Evolutionary conservation across 257 asterid genomes (phyloP).

Genomic region (Przewalskia tangutica): DNA sequence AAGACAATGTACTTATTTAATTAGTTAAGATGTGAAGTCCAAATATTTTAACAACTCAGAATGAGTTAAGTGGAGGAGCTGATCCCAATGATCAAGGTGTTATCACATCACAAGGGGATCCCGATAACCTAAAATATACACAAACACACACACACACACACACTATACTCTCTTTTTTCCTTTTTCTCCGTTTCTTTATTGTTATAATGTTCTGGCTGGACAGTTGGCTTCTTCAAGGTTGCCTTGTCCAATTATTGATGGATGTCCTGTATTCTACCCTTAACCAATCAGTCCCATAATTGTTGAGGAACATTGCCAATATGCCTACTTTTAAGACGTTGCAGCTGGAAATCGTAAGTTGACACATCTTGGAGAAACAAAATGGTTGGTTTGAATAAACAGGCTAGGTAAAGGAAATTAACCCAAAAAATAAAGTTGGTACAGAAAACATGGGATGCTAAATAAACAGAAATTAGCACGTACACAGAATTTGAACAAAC

Average conservation of each 20-base stretch:
- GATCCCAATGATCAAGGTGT: not conserved
- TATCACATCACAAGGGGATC: not conserved
- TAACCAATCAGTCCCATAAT: not conserved
- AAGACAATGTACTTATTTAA: too few relatives aligned
- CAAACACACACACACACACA: too few relatives aligned
- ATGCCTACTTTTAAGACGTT: not conserved
- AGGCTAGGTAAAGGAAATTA: not conserved
- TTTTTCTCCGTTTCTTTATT: not conserved
- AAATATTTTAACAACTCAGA: not conserved
- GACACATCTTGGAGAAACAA: not conserved
- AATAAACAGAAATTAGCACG: not conserved
- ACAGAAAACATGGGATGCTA: not conserved
- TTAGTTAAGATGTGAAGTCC: not conserved
- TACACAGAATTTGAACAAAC: not conserved
- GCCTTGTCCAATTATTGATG: not conserved
- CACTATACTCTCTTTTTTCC: not conserved
- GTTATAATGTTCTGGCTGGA: not conserved
- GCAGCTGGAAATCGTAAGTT: not conserved
- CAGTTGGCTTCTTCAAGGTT: not conserved
- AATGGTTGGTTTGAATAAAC: not conserved
- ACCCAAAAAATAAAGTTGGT: not conserved
- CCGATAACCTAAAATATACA: not conserved
- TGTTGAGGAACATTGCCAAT: not conserved
- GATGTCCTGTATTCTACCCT: not conserved
- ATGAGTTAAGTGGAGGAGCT: not conserved